Evolutionary conservation across 495 filamentous ascomycete genomes (phyloP).

Genomic region (Penicillium dipodomyicola): DNA sequence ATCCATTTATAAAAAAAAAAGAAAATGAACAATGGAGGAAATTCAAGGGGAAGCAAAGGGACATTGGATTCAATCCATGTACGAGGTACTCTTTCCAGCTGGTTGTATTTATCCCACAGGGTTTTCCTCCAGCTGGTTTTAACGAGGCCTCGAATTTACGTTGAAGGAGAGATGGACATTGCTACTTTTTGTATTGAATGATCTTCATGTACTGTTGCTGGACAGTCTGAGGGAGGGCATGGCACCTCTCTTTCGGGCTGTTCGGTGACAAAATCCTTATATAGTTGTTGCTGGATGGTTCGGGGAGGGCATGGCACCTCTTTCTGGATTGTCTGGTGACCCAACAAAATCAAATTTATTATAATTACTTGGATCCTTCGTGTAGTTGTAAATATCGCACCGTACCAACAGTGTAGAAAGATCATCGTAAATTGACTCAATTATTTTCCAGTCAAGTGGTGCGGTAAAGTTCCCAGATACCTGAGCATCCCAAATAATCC

Average conservation of each 20-base stretch:
- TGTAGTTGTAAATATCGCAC: neutral
- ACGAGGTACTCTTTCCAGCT: constrained; percentile 15
- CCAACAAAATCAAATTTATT: neutral
- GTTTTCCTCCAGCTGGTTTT: constrained; percentile 14
- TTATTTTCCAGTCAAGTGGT: neutral
- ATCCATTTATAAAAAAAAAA: too few relatives aligned
- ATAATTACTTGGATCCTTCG: neutral
- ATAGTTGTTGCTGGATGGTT: neutral
- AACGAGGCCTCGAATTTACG: constrained; percentile 8
- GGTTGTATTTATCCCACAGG: constrained; percentile 9
- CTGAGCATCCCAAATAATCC: constrained; percentile 20
- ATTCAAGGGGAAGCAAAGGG: neutral
- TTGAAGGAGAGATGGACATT: neutral
- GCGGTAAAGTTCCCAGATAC: constrained; percentile 17
- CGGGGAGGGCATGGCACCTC: constrained; percentile 9
- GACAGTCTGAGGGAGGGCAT: constrained; percentile 8
- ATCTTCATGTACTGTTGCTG: neutral
- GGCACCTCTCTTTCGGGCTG: constrained; percentile 8
- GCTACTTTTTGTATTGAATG: neutral
- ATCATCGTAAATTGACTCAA: neutral
- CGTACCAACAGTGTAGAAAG: neutral
- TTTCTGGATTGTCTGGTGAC: constrained; percentile 1
- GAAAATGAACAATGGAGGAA: neutral
- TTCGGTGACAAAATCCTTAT: neutral
- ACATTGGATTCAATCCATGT: neutral